Conservation (phyloP, 2,329 filamentous ascomycete species). For the Stachybotrys chlorohalonatus region DNA sequence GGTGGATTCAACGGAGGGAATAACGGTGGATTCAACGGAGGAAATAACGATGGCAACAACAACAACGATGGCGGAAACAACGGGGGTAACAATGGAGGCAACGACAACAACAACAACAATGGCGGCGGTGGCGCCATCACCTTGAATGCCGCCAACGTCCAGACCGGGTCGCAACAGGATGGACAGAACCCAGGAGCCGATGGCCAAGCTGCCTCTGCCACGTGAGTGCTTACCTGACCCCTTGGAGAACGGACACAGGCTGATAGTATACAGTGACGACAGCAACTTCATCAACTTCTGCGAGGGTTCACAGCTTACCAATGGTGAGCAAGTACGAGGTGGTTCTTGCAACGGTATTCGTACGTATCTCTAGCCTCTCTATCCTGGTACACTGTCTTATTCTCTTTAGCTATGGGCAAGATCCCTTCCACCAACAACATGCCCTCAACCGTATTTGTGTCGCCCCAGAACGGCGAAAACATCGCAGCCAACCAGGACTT, state of each 20-base stretch:
- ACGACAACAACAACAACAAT: conserved; percentile 10
- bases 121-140: conserved; percentile 20
- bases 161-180: conserved; percentile 39
- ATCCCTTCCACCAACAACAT: conserved; percentile 47
- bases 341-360: conserved; percentile 58
- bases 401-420: conserved; percentile 43
- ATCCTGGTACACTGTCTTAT: conserved; percentile 3
- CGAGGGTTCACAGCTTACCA: conserved; percentile 43
- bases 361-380: conserved; percentile 23
- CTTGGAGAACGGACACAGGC: conserved; percentile 1
- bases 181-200: conserved; percentile 34
- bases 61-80: conserved; percentile 14
- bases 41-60: conserved; percentile 14
- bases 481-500: conserved; percentile 40
- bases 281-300: conserved; percentile 60
- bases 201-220: conserved; percentile 43
- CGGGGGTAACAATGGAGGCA: conserved; percentile 5
- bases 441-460: conserved; percentile 47
- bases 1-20: conserved; percentile 11
- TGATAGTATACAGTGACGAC: conserved; percentile 33
- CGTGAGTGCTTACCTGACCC: conserved; percentile 27
- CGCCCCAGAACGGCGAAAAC: conserved; percentile 42
- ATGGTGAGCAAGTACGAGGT: conserved; percentile 46
- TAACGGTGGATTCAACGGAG: conserved; percentile 9
- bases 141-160: conserved; percentile 33